A percentile compares a stretch with the other conserved stretches of the same genome.
Evolutionary conservation across 257 asterid genomes (phyloP).

Genomic region (Salvia splendens): DNA sequence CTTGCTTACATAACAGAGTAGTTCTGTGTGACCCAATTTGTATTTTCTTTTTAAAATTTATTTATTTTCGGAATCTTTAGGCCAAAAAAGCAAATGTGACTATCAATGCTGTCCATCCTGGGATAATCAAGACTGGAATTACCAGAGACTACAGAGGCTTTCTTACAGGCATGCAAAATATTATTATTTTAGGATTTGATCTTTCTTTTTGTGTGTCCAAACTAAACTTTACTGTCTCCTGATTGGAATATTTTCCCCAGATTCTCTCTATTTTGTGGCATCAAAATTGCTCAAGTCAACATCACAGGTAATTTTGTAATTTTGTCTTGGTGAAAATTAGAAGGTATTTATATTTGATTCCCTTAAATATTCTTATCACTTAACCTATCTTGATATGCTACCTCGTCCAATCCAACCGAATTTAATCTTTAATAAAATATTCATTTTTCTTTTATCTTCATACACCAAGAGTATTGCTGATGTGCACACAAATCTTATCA

Average conservation of each 20-base stretch:
- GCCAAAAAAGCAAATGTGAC: conserved; percentile 82
- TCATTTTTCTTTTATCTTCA: no score
- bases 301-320: conserved; percentile 64
- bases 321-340: no score
- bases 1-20: no score
- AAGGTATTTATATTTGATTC: no score
- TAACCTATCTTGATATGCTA: no score
- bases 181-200: conserved; percentile 1
- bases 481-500: no score
- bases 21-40: conserved; percentile 6
- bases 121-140: conserved; percentile 90
- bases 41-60: not conserved
- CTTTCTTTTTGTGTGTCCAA: conserved; percentile 24
- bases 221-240: conserved; percentile 14
- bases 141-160: conserved; percentile 91
- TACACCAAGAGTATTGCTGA: no score
- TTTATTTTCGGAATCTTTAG: conserved; percentile 40
- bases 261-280: conserved; percentile 87
- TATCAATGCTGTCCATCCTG: conserved; percentile 93
- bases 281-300: conserved; percentile 86
- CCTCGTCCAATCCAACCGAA: no score
- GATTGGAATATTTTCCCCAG: conserved; percentile 39
- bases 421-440: no score
- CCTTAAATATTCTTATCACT: no score
- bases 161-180: conserved; percentile 73